Percentiles rank a stretch among this genome's conserved stretches.
These are phyloP conservation scores for Xylaria sp. DNA, from an alignment of 2,329 filamentous ascomycete genomes.

Conservation along the genomic window DNA sequence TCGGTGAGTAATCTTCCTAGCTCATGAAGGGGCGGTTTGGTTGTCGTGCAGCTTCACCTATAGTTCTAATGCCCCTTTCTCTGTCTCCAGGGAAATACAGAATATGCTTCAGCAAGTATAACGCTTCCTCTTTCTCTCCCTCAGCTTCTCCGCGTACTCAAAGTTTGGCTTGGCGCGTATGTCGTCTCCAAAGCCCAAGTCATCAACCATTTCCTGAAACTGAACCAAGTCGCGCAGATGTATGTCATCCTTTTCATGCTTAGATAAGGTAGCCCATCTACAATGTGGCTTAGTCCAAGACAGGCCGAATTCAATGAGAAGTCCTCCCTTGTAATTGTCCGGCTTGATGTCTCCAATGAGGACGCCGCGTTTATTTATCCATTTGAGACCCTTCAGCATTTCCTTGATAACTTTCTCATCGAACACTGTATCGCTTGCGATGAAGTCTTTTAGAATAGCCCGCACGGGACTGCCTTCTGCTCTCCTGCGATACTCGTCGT, in stretches of 20 bases:
- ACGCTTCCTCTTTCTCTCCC: no score
- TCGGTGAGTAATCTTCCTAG: no score
- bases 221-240: background rate
- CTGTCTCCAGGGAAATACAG: no score
- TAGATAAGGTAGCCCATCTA: no score
- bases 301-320: slow-evolving; percentile 2
- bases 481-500: slow-evolving; percentile 9
- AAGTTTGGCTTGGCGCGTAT: background rate
- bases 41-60: no score
- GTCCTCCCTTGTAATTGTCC: background rate
- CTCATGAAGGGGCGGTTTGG: no score
- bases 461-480: slow-evolving; percentile 5
- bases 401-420: background rate
- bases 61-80: no score
- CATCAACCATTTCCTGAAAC: slow-evolving; percentile 5
- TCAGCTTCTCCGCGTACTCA: no score
- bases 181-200: background rate
- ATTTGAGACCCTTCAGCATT: background rate
- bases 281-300: slow-evolving; percentile 7
- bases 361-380: slow-evolving; percentile 6
- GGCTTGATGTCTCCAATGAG: background rate
- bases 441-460: slow-evolving; percentile 3
- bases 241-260: background rate
- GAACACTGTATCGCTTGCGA: background rate
- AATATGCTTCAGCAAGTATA: no score